Evolutionary conservation across 495 filamentous ascomycete species (phyloP).

Genomic region (Talaromyces nanjingensis): DNA sequence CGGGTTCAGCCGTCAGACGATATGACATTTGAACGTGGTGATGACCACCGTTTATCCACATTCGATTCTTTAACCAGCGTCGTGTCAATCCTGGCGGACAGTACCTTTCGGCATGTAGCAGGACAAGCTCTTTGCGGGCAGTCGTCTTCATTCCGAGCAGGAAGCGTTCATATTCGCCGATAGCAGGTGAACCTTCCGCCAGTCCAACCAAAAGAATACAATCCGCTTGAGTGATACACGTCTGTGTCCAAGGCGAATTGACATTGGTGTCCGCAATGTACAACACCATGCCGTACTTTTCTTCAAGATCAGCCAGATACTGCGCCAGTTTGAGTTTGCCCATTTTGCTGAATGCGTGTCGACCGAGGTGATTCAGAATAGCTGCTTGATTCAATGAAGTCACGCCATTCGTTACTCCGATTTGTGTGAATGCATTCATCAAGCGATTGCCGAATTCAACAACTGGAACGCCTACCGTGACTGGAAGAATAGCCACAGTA

Average conservation of each 20-base stretch:
- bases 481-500: constrained; percentile 86
- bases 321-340: constrained; percentile 94
- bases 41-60: constrained; percentile 98
- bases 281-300: constrained; percentile 91
- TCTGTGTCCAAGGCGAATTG: constrained; percentile 96
- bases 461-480: constrained; percentile 86
- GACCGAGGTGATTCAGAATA: constrained; percentile 87
- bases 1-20: constrained; percentile 66
- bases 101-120: constrained; percentile 90
- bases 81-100: constrained; percentile 76
- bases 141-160: constrained; percentile 96
- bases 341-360: constrained; percentile 95
- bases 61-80: constrained; percentile 83
- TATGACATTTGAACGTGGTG: constrained; percentile 97
- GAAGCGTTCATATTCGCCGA: constrained; percentile 95
- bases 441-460: constrained; percentile 91
- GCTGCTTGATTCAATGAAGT: constrained; percentile 89
- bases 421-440: constrained; percentile 77
- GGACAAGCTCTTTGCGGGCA: constrained; percentile 84
- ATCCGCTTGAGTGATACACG: constrained; percentile 93
- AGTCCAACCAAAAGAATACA: constrained; percentile 89
- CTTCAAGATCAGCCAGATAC: constrained; percentile 92
- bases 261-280: constrained; percentile 98
- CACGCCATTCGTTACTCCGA: constrained; percentile 81
- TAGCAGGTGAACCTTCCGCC: constrained; percentile 79